phyloP scores from a whole-genome alignment of 441 rosid genomes.

The Gossypium davidsonii region DNA sequence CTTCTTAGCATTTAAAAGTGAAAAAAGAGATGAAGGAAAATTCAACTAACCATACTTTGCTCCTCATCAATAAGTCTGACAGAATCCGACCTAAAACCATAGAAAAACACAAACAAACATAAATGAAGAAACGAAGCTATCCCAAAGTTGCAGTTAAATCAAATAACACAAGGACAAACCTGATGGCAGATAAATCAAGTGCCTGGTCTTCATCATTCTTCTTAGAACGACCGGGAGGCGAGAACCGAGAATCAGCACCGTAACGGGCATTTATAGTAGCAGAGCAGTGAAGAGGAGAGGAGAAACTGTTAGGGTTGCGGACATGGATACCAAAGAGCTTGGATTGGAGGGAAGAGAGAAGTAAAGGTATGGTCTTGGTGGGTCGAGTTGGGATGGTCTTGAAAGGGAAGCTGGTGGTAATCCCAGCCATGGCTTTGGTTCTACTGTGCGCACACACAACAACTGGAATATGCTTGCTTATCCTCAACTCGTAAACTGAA shows the following conservation, averaged over 20 bases:
- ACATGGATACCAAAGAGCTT: conserved; percentile 42
- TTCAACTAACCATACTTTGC: conserved; percentile 66
- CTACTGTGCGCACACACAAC: neutral
- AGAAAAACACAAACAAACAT: conserved; percentile 12
- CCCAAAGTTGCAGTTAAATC: neutral
- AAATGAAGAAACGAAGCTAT: neutral
- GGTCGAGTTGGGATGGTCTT: conserved; percentile 25
- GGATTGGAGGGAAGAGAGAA: conserved; percentile 37
- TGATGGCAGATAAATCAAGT: conserved; percentile 55
- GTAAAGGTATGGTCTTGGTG: conserved; percentile 21
- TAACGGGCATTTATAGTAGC: conserved; percentile 40
- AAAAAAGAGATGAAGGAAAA: neutral
- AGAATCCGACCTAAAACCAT: conserved; percentile 49
- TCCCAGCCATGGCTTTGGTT: conserved; percentile 50
- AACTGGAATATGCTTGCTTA: conserved; percentile 5
- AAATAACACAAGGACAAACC: conserved; percentile 25
- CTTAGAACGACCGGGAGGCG: conserved; percentile 35
- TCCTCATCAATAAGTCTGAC: conserved; percentile 75
- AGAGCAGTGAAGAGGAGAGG: conserved; percentile 24
- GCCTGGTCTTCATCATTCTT: conserved; percentile 48
- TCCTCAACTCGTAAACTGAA: neutral
- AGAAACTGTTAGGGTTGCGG: conserved; percentile 17
- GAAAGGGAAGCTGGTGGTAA: conserved; percentile 43
- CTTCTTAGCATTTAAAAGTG: conserved; percentile 8
- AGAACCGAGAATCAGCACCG: conserved; percentile 38